Conservation (phyloP, 306 rosid species). For the Abrus precatorius region DNA sequence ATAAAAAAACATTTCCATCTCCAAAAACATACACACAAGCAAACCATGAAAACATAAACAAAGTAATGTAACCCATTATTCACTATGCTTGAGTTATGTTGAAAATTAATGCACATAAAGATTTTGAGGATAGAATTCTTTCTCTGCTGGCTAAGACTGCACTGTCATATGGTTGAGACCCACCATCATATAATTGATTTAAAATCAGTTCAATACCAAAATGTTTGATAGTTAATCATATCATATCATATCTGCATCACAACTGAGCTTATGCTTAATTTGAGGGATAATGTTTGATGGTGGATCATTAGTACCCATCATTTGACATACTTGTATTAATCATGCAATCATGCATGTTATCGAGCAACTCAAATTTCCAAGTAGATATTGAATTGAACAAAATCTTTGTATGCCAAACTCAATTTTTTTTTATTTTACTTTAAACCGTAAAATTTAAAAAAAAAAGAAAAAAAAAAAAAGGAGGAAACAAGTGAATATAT, state of each 20-base stretch:
- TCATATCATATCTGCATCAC: background rate
- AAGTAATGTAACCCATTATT: background rate
- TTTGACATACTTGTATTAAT: no score
- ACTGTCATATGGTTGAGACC: background rate
- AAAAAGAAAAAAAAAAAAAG: no score
- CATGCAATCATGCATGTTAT: conserved; percentile 1
- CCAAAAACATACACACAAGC: background rate
- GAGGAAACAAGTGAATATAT: background rate
- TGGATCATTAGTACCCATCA: background rate
- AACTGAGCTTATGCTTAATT: background rate
- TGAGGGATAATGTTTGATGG: conserved; percentile 21
- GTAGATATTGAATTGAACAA: background rate
- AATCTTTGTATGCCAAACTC: background rate
- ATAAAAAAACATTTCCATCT: background rate
- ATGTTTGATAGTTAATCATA: conserved; percentile 1
- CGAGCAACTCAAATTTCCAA: background rate
- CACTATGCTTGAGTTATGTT: background rate
- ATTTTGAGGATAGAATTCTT: background rate
- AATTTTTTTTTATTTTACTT: background rate
- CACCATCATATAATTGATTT: background rate
- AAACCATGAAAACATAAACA: background rate
- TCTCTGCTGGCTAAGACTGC: background rate
- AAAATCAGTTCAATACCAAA: background rate
- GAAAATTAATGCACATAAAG: background rate
- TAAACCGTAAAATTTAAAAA: background rate